These are phyloP conservation scores for Xanthoconium purpureum DNA, from an alignment of 768 basidiomycete genomes.

Conservation along the genomic window DNA sequence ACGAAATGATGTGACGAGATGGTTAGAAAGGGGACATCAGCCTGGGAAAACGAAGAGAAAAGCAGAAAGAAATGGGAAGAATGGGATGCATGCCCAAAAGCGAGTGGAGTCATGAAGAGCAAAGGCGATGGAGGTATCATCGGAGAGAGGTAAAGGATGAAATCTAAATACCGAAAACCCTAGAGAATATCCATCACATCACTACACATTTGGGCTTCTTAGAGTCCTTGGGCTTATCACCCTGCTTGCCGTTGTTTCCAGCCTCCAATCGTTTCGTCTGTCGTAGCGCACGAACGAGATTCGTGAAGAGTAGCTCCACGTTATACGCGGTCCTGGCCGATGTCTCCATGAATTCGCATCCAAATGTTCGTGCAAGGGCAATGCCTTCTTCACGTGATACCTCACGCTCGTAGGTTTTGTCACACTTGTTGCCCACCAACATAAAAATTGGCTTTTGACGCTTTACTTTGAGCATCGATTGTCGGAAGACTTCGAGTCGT, in stretches of 20 bases:
- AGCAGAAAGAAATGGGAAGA: conserved; percentile 8
- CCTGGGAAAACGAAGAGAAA: conserved; percentile 26
- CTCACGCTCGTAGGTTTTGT: conserved; percentile 88
- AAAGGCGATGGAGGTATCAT: conserved; percentile 68
- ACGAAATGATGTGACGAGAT: conserved; percentile 30
- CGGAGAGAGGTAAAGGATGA: conserved; percentile 65
- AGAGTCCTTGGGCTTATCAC: conserved; percentile 44
- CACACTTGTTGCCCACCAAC: conserved; percentile 95
- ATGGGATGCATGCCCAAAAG: conserved; percentile 24
- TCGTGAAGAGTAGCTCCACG: conserved; percentile 87
- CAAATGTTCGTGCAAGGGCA: conserved; percentile 75
- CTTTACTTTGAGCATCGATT: conserved; percentile 88
- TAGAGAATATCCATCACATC: conserved; percentile 67
- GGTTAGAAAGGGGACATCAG: conserved; percentile 32
- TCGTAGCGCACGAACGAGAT: conserved; percentile 80
- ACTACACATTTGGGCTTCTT: conserved; percentile 66
- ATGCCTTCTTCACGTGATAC: conserved; percentile 89
- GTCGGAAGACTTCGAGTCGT: conserved; percentile 84
- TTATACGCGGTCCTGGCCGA: conserved; percentile 95
- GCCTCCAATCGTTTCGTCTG: conserved; percentile 54
- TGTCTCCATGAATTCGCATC: conserved; percentile 94
- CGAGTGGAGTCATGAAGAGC: conserved; percentile 26
- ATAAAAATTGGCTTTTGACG: conserved; percentile 83
- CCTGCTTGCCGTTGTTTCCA: conserved; percentile 37
- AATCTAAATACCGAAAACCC: conserved; percentile 66